Evolutionary conservation across 345 rosid species (phyloP), one percentile per base, ranked within the genome.

Genomic region (Syzygium grande): DNA sequence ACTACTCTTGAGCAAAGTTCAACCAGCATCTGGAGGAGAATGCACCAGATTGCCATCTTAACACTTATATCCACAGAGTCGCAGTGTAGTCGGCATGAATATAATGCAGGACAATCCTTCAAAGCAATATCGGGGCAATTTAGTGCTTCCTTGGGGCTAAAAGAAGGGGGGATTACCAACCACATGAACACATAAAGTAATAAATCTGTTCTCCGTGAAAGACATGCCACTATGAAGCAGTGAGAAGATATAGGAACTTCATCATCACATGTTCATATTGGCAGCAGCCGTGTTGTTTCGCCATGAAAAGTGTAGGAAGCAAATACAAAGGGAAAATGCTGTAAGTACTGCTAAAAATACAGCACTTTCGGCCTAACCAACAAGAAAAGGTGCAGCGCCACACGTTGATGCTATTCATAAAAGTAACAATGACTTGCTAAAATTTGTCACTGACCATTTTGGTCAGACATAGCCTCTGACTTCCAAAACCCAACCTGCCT

Each of bases 401-500:
- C 83, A 19, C 6, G 25, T 27, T 38, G 83, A 73, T 73, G 80
- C 80, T 34, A 63, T 23, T 13, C 84, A 83, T 68, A 29, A 51
- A 77, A 85, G 84, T 56, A 80, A 63, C 52, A 11, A 17, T 53
- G 79, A 87, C 25, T 55, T 84, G 73, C 52, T 52, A 79, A 51
- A 25, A 56, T 54, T 59, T 52, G 43, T 84, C 85, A 92, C 96
- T 90, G 63, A 93, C 94, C 93, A 84, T 87, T 87, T 51, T 85
- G 91, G 88, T 89, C 92, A 68, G 89, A 88, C 87, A 87, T 23
- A 41, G 88, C 53, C 80, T 92, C 91, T 25, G 91, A 87, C 88
- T 89, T 94, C 93, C 93, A 92, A 86, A 91, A 91, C 52, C 93
- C 93, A 25, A 92, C 90, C 88, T 91, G 92, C 87, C 91, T 88